Conservation (phyloP, 1,284 basidiomycete species). For the Ceratobasidium sp. region DNA sequence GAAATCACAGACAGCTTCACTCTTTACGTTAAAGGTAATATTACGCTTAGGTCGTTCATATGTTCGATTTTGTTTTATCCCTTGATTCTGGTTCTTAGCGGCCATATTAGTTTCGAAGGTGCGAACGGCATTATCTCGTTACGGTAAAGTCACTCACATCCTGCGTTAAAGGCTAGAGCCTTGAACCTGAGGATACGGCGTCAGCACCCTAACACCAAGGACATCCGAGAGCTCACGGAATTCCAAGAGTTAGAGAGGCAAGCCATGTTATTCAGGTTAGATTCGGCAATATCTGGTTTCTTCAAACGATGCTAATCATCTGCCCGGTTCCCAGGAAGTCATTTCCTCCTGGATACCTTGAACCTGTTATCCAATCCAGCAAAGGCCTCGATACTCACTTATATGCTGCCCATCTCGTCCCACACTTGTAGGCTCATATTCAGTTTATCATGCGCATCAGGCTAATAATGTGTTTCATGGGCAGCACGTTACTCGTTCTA, state of each 20-base stretch:
- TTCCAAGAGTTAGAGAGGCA: constrained; percentile 13
- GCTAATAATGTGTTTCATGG: not conserved
- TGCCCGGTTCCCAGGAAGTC: not conserved
- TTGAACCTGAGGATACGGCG: constrained; percentile 26
- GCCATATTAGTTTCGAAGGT: constrained; percentile 26
- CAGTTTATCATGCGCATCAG: not conserved
- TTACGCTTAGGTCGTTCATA: not conserved
- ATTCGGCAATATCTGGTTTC: not conserved
- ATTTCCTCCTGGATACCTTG: constrained; percentile 10
- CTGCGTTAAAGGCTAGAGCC: not conserved
- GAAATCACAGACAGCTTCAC: constrained; percentile 27
- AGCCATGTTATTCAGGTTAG: constrained; percentile 4
- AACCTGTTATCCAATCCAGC: constrained; percentile 7
- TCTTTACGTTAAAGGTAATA: constrained; percentile 22
- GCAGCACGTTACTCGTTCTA: constrained; percentile 1
- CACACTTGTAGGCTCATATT: constrained; percentile 2
- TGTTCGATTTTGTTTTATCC: not conserved
- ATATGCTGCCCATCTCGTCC: constrained; percentile 23
- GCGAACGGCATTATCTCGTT: not conserved
- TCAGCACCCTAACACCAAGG: not conserved
- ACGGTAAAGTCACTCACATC: not conserved
- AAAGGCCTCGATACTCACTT: constrained; percentile 19
- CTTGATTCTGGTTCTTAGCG: not conserved
- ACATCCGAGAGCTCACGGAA: constrained; percentile 18
- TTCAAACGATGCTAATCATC: not conserved